Base-by-base conservation (phyloP, 1,284 basidiomycete species). In the Bondarzewia mesenterica region DNA sequence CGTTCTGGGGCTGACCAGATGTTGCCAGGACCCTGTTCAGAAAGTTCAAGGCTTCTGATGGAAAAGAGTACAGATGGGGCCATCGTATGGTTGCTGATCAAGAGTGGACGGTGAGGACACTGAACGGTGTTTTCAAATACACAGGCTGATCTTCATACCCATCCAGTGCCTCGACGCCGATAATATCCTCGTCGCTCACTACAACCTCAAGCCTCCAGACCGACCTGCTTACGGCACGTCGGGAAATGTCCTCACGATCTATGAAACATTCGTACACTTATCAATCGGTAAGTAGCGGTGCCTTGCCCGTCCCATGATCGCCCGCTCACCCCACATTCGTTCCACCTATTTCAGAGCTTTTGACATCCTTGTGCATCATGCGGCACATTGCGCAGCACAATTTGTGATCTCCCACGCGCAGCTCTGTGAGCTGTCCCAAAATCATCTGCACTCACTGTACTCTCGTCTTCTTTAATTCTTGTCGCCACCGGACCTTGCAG, bases 31-130 rank as follows among this genome's bases (percentile, higher is more conserved):
- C 83, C 6, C 63, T 82, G 44, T 75, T 74, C 37, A 63, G 83
- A 43, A 84, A 82, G 62, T 86, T 86, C 55, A 66, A 63, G 26
- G 82, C 71, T 20, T 78, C 77, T 35, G 82, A 85, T 58, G 81
- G 80, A 20, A 69, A 71, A 21, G 80, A 84, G 56, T 85, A 85
- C 54, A 71, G 70, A 56, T 86, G 84, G 84, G 71, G 73, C 37
- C 65, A 76, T 61, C 69, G 69, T 39, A 69, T 65, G 43, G 60
- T 72, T 37, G 64, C 70, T 21, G 77, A 73, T 18, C 78, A 83
- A 47, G 80, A 85, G 64, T 86, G 83, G 83, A 72, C 80, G 57
- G 83, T 86, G 58, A 57, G 80, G n/a, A n/a, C n/a, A n/a, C n/a
- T n/a, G n/a, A 72, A 46, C 12, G 41, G 29, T 23, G 16, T 41